Conservation (phyloP, 75 land plant genomes). For the Gnetum montanum region DNA sequence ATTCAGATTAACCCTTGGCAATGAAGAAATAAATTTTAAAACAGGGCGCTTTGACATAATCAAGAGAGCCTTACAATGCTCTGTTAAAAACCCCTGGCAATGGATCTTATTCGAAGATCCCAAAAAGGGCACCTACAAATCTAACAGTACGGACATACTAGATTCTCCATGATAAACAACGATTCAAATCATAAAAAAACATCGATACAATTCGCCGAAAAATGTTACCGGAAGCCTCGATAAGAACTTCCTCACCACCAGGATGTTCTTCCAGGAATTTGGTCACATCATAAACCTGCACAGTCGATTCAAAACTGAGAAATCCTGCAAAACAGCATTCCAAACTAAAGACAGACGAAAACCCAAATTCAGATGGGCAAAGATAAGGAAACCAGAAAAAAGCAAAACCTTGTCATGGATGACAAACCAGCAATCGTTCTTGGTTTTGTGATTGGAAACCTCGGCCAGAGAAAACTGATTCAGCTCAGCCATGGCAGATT, state of each 20-base stretch:
- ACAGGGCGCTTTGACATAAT: too few species aligned
- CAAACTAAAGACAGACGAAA: not conserved
- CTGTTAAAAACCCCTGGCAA: too few species aligned
- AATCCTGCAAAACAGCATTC: not conserved
- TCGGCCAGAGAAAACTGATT: slow-evolving; percentile 12
- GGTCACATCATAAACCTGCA: slow-evolving; percentile 29
- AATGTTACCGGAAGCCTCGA: slow-evolving; percentile 17
- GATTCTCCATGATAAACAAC: too few species aligned
- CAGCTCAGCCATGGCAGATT: not conserved
- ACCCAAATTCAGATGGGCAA: not conserved
- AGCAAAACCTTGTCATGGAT: slow-evolving; percentile 28
- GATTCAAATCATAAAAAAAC: too few species aligned
- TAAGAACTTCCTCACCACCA: slow-evolving; percentile 26
- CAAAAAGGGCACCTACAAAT: too few species aligned
- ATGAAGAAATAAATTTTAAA: too few species aligned
- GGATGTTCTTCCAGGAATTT: slow-evolving; percentile 30
- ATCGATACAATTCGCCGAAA: too few species aligned
- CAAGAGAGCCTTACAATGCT: too few species aligned
- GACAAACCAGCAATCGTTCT: slow-evolving; percentile 39
- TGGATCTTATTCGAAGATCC: too few species aligned
- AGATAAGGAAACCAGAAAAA: not conserved
- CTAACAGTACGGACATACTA: too few species aligned
- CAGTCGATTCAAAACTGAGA: not conserved
- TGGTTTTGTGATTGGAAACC: slow-evolving; percentile 22
- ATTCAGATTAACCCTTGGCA: too few species aligned